Evolutionary conservation across 2,329 filamentous ascomycete species (phyloP).

Genomic region (Chaetomium sp.): DNA sequence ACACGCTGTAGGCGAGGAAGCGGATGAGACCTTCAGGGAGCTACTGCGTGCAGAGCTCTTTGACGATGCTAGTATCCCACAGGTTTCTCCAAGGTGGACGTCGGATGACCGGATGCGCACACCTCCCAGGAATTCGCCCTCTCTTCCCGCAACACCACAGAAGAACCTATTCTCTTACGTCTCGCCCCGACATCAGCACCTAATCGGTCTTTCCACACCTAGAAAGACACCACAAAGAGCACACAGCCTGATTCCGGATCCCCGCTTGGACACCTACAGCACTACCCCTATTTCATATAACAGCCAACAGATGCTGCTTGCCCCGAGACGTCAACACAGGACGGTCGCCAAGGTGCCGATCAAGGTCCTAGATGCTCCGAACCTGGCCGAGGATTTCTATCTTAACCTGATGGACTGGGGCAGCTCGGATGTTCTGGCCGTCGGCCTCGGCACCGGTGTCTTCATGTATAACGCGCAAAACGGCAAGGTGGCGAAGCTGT

Average conservation of each 20-base stretch:
- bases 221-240: slow-evolving; percentile 87
- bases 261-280: slow-evolving; percentile 90
- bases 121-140: slow-evolving; percentile 59
- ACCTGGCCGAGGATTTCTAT: slow-evolving; percentile 96
- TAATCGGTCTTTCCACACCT: slow-evolving; percentile 82
- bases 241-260: slow-evolving; percentile 85
- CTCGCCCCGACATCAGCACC: slow-evolving; percentile 70
- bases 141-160: slow-evolving; percentile 70
- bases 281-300: slow-evolving; percentile 90
- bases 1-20: slow-evolving; percentile 72
- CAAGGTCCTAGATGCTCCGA: slow-evolving; percentile 95
- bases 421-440: slow-evolving; percentile 88
- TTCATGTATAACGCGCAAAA: slow-evolving; percentile 98
- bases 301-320: slow-evolving; percentile 91
- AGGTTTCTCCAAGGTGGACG: slow-evolving; percentile 66
- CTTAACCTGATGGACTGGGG: slow-evolving; percentile 98
- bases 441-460: slow-evolving; percentile 88
- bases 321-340: slow-evolving; percentile 82
- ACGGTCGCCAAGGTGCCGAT: slow-evolving; percentile 96
- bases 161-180: slow-evolving; percentile 96
- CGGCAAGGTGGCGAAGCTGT: slow-evolving; percentile 89
- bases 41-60: slow-evolving; percentile 90
- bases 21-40: slow-evolving; percentile 88
- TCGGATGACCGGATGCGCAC: slow-evolving; percentile 65
- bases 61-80: slow-evolving; percentile 83